phyloP scores from a whole-genome alignment of 495 filamentous ascomycete genomes.

The Lasiosphaeria miniovina region DNA sequence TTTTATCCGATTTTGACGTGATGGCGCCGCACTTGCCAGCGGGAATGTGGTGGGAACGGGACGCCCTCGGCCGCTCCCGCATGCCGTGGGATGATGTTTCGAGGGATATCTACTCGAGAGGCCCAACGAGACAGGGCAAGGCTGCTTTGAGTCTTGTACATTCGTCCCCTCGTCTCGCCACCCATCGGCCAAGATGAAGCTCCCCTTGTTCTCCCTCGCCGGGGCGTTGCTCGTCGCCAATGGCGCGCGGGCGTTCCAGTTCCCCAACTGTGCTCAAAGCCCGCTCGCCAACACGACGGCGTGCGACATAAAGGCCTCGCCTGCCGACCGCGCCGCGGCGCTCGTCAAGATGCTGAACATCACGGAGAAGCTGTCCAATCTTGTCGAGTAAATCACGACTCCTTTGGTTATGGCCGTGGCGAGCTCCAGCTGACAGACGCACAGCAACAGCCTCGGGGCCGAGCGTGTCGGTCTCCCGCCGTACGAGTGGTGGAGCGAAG shows the following conservation, averaged over 20 bases:
- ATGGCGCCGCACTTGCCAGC: too few species aligned
- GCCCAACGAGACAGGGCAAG: too few species aligned
- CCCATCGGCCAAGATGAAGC: too few species aligned
- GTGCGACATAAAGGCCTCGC: constrained; percentile 46
- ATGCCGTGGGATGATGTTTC: too few species aligned
- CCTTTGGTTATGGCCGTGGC: neutral
- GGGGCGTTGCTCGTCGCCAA: neutral
- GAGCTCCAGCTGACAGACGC: neutral
- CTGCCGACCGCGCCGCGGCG: constrained; percentile 43
- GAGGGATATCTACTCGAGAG: too few species aligned
- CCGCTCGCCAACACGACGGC: constrained; percentile 41
- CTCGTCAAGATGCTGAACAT: constrained; percentile 37
- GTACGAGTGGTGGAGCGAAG: constrained; percentile 54
- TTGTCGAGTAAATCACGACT: constrained; percentile 23
- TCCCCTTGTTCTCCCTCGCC: too few species aligned
- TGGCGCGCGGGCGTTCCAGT: constrained; percentile 15
- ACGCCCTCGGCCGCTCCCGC: too few species aligned
- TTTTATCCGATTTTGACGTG: too few species aligned
- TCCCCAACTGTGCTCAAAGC: constrained; percentile 35
- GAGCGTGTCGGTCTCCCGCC: constrained; percentile 37
- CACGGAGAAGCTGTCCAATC: constrained; percentile 38
- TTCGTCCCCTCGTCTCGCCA: too few species aligned
- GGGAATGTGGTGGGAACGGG: too few species aligned
- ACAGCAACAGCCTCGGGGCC: constrained; percentile 35
- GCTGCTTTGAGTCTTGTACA: too few species aligned